A percentile compares a stretch with the other conserved stretches of the same genome.
These are phyloP conservation scores for Xylariales sp. DNA, from an alignment of 2,329 filamentous ascomycete genomes.

Conservation along the genomic window DNA sequence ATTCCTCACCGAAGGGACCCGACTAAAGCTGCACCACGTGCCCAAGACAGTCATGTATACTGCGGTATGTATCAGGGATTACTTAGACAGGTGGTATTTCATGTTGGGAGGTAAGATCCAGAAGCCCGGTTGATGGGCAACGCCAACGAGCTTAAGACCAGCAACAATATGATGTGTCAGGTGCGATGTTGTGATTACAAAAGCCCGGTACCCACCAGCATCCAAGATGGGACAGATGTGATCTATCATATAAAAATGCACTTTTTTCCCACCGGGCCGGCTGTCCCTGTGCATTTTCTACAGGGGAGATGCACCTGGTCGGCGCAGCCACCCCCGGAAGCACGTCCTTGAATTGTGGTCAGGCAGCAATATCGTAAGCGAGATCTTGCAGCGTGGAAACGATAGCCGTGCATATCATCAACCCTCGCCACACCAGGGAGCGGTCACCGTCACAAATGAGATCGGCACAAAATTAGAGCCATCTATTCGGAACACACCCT, in stretches of 20 bases:
- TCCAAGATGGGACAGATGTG: conserved; percentile 4
- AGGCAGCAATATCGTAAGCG: too few species aligned
- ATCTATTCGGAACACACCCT: too few species aligned
- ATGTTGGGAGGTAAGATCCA: background rate
- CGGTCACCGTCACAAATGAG: too few species aligned
- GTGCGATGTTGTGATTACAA: background rate
- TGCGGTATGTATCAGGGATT: too few species aligned
- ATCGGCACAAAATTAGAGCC: too few species aligned
- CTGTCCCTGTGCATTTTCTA: background rate
- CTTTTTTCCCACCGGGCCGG: background rate
- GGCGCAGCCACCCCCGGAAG: background rate
- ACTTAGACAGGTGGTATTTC: background rate
- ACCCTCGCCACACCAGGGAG: too few species aligned
- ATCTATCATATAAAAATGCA: conserved; percentile 15
- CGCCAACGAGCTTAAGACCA: background rate
- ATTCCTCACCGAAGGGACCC: background rate
- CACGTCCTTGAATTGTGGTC: too few species aligned
- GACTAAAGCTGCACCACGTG: background rate
- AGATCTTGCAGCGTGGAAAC: too few species aligned
- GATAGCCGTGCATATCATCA: too few species aligned
- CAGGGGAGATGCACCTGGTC: background rate
- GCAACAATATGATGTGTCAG: background rate
- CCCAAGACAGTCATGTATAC: background rate
- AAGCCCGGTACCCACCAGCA: conserved; percentile 3
- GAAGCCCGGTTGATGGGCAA: conserved; percentile 6